Percentiles rank a stretch among this genome's conserved stretches.
Conservation (phyloP, 139 green algal species). For the Raphidocelis subcapitata region DNA sequence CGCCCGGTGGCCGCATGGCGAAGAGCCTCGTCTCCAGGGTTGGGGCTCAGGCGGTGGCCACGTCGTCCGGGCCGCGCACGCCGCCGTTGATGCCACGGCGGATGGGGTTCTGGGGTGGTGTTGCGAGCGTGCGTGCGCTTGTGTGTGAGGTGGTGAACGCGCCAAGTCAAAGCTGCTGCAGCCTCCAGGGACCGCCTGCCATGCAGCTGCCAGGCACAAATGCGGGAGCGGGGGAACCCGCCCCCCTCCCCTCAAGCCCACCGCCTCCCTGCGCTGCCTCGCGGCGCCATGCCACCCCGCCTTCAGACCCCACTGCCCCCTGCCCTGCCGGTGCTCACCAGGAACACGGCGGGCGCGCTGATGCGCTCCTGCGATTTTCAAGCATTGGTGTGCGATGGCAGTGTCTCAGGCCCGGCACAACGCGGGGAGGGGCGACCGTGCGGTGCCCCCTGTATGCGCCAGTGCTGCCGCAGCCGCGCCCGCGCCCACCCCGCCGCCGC, state of each 20-base stretch:
- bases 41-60: too few species aligned
- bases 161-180: neutral
- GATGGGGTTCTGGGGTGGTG: neutral
- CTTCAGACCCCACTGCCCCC: too few species aligned
- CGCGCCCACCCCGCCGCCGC: too few species aligned
- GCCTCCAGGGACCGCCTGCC: too few species aligned
- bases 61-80: slow-evolving; percentile 23
- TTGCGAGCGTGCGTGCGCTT: neutral
- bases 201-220: neutral
- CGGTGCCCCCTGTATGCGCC: neutral
- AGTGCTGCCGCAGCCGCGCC: neutral
- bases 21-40: too few species aligned
- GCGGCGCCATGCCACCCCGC: too few species aligned
- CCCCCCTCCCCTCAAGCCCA: neutral
- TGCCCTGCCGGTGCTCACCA: too few species aligned
- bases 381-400: neutral
- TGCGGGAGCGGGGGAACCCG: neutral
- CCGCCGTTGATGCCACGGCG: slow-evolving; percentile 4
- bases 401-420: too few species aligned
- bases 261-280: slow-evolving; percentile 4
- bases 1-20: too few species aligned
- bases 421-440: neutral
- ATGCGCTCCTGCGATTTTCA: slow-evolving; percentile 4
- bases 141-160: neutral
- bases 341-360: slow-evolving; percentile 18